phyloP scores from a whole-genome alignment of 2,329 filamentous ascomycete species.

The Alternaria atra region DNA sequence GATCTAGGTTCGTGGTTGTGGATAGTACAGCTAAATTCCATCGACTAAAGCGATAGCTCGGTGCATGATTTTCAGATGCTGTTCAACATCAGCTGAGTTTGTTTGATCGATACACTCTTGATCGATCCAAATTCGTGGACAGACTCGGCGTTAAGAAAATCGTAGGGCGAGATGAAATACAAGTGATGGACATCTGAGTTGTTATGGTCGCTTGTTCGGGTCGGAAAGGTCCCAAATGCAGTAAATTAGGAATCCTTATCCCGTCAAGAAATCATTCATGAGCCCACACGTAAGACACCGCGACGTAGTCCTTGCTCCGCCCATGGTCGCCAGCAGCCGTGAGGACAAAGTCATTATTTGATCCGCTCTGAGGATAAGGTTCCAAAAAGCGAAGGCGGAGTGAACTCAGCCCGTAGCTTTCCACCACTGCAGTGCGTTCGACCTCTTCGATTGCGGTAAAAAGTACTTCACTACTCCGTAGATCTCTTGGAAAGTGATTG shows the following conservation, averaged over 20 bases:
- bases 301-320: accelerated
- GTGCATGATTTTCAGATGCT: not conserved
- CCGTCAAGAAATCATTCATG: not conserved
- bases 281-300: not conserved
- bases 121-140: not conserved
- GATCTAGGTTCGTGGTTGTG: not conserved
- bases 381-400: not conserved
- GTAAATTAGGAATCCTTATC: not conserved
- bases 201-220: accelerated
- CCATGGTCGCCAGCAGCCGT: not conserved
- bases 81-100: not conserved
- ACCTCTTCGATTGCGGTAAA: not conserved
- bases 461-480: not conserved
- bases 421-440: not conserved
- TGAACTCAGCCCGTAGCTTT: not conserved
- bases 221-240: not conserved
- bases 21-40: not conserved
- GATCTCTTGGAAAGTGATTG: not conserved
- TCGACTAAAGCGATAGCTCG: not conserved
- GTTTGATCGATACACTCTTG: not conserved
- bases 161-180: not conserved
- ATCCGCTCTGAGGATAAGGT: not conserved
- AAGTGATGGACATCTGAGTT: not conserved
- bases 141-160: not conserved
- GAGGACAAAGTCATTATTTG: not conserved